Evolutionary conservation across 176 grass and related monocot species (phyloP).

Genomic region (Phyllostachys edulis): DNA sequence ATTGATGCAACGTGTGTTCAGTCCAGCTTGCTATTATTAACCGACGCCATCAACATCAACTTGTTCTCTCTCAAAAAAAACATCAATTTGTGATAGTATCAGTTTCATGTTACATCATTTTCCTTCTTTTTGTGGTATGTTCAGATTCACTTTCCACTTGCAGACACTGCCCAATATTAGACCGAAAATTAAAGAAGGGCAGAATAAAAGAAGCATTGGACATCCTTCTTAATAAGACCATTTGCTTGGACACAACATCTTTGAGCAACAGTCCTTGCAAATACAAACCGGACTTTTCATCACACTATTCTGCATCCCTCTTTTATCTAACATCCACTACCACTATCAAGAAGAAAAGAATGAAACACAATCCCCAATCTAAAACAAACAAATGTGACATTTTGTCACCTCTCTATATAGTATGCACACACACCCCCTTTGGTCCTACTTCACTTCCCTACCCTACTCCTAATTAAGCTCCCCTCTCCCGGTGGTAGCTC

Average conservation of each 20-base stretch:
- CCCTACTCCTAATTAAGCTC: slow-evolving; percentile 28
- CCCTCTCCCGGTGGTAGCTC: slow-evolving; percentile 44
- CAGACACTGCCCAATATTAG: neutral
- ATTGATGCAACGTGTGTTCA: neutral
- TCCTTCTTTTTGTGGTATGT: neutral
- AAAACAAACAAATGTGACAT: slow-evolving; percentile 34
- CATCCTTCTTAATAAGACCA: slow-evolving; percentile 2
- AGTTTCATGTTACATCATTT: slow-evolving; percentile 20
- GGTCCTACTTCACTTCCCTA: neutral
- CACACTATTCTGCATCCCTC: slow-evolving; percentile 32
- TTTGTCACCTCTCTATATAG: slow-evolving; percentile 49
- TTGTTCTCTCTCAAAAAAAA: neutral
- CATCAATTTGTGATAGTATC: neutral
- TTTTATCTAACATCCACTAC: slow-evolving; percentile 28
- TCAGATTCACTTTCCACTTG: neutral
- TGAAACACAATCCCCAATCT: slow-evolving; percentile 14
- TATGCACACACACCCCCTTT: slow-evolving; percentile 7
- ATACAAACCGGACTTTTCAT: slow-evolving; percentile 35
- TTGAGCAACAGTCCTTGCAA: slow-evolving; percentile 36
- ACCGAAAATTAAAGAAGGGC: neutral
- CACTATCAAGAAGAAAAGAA: slow-evolving; percentile 39
- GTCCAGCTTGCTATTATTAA: neutral
- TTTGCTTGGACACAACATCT: slow-evolving; percentile 27
- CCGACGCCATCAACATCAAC: neutral
- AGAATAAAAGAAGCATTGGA: neutral